Base-by-base conservation (phyloP, 202 grass and related monocot genomes). In the Bolboschoenoplectus hybrid region DNA sequence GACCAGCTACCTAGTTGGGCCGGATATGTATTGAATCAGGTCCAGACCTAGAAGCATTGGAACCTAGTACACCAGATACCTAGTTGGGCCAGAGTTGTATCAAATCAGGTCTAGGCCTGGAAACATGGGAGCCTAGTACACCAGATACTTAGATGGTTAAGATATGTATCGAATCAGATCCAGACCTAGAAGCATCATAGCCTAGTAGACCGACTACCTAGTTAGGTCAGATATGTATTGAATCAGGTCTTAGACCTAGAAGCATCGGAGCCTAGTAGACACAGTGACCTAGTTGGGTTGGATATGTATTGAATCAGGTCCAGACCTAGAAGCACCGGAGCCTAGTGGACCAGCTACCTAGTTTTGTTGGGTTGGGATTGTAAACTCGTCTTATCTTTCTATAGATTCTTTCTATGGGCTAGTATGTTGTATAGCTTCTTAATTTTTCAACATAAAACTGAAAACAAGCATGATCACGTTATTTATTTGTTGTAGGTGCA, bases 381-480 rank as follows among this genome's bases (percentile, higher is more conserved):
- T 55, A 14, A 76, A 38, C 47, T 76, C 16, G 8, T 76, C 49
- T 50, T 11, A 75, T 34, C 9, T 75, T 53, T 55, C 5, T 35
- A 36, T 53, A 3, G 72, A 26, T 26, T 34, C 9, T 75, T 53
- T 55, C 5, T 35, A 36, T 53, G 10, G 72, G 49, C 10, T 55
- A 38, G 12, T 76, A 36, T 76, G 45, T 55, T 7, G 32, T 76
- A 76, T 55, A 70, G 13, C 16, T 70, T 46, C 8, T 5, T 53
- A 36, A 14, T 55, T 13, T 74, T 74, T 74, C 45, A 50, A 26
- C 46, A 51, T 36, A 77, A 77, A 52, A 38, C 49, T 77, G 49
- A 77, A 55, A 77, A 55, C 73, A 76, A 76, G 49, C 10, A 56
- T 39, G 2, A 55, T 5, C 26, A 4, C 32, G 73, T 70, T 6